These are phyloP conservation scores for Cyberlindnera veronae DNA, from an alignment of 805 yeast genomes.

Conservation along the genomic window DNA sequence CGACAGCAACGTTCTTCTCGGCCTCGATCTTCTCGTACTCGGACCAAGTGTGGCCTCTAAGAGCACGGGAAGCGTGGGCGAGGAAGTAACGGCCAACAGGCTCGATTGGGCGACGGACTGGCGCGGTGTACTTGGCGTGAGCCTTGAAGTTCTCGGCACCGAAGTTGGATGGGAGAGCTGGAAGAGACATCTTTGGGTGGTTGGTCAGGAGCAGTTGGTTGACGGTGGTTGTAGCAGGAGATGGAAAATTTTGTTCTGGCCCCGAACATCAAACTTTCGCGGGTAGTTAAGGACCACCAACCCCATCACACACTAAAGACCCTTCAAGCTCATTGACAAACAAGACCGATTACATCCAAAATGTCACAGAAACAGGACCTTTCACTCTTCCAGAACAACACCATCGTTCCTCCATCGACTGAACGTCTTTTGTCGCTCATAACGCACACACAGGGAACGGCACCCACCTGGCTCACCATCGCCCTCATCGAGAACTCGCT, in stretches of 20 bases:
- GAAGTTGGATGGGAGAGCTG: constrained; percentile 53
- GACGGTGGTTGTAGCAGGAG: too few relatives aligned
- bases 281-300: too few relatives aligned
- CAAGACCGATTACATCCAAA: not conserved
- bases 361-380: constrained; percentile 56
- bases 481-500: constrained; percentile 49
- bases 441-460: constrained; percentile 48
- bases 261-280: constrained; percentile 9
- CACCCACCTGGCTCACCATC: constrained; percentile 60
- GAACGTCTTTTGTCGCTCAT: constrained; percentile 30
- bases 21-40: constrained; percentile 94
- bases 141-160: constrained; percentile 48
- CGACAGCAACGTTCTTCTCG: constrained; percentile 67
- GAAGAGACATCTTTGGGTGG: constrained; percentile 36
- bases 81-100: constrained; percentile 95
- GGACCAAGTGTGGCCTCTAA: constrained; percentile 98
- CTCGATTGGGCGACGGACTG: constrained; percentile 80
- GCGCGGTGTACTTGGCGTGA: constrained; percentile 47
- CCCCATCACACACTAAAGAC: too few relatives aligned
- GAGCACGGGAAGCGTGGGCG: constrained; percentile 93
- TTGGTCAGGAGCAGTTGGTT: too few relatives aligned
- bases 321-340: too few relatives aligned
- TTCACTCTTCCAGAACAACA: constrained; percentile 46
- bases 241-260: constrained; percentile 3
- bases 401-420: constrained; percentile 34